phyloP scores from a whole-genome alignment of 495 filamentous ascomycete genomes.

The Talaromyces nanjingensis region DNA sequence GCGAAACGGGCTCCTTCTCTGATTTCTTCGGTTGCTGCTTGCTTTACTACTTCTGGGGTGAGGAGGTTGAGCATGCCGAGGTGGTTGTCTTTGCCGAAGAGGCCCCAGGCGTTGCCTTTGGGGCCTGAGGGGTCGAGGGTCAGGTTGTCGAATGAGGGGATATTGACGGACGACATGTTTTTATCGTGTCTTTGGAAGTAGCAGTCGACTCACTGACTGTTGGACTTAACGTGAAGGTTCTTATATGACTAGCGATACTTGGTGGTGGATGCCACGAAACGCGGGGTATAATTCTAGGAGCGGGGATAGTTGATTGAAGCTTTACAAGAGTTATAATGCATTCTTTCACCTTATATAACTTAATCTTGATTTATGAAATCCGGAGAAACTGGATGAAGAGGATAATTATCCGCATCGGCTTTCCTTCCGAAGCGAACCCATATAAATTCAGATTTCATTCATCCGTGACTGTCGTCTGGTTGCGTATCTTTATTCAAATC shows the following conservation, averaged over 20 bases:
- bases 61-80: slow-evolving; percentile 47
- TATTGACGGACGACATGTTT: not conserved
- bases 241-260: too few relatives aligned
- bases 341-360: not conserved
- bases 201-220: too few relatives aligned
- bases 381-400: not conserved
- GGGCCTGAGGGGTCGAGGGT: slow-evolving; percentile 38
- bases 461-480: not conserved
- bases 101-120: slow-evolving; percentile 44
- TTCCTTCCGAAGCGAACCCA: not conserved
- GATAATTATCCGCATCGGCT: slow-evolving; percentile 1
- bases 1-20: slow-evolving; percentile 43
- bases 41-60: slow-evolving; percentile 35
- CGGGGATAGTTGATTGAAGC: not conserved
- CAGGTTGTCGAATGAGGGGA: slow-evolving; percentile 36
- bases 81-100: slow-evolving; percentile 35
- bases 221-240: too few relatives aligned
- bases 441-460: not conserved
- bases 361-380: too few relatives aligned
- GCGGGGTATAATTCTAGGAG: not conserved
- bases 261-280: not conserved
- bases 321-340: not conserved
- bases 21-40: slow-evolving; percentile 44
- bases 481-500: not conserved
- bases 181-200: not conserved